phyloP scores from a whole-genome alignment of 1,284 basidiomycete genomes.

The Leucoagaricus sp. region DNA sequence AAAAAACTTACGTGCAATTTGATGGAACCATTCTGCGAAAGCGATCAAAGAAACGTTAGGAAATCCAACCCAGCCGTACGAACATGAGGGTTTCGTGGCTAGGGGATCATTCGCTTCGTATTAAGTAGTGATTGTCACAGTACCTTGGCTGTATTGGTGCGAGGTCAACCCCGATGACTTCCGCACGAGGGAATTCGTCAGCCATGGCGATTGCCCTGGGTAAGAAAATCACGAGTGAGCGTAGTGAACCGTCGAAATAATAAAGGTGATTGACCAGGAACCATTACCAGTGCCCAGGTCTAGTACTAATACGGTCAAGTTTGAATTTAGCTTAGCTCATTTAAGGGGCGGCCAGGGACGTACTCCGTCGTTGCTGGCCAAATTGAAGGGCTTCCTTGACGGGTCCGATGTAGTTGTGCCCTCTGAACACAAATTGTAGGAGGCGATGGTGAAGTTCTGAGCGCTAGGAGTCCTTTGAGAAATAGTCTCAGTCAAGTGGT shows the following conservation, averaged over 20 bases:
- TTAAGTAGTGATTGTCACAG: constrained; percentile 20
- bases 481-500: constrained; percentile 16
- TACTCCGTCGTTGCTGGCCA: constrained; percentile 44
- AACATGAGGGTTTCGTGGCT: constrained; percentile 13
- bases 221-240: constrained; percentile 9
- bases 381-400: constrained; percentile 54
- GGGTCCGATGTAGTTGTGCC: constrained; percentile 65
- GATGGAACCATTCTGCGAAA: constrained; percentile 55
- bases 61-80: constrained; percentile 3
- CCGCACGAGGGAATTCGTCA: constrained; percentile 64
- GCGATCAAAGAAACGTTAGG: constrained; percentile 15
- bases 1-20: constrained; percentile 61
- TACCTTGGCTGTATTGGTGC: constrained; percentile 71
- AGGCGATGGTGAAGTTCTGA: constrained; percentile 61
- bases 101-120: constrained; percentile 21
- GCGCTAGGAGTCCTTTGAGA: constrained; percentile 41
- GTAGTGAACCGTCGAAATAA: constrained; percentile 3
- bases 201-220: constrained; percentile 66
- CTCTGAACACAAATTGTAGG: constrained; percentile 62
- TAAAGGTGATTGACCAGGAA: constrained; percentile 43
- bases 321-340: not conserved
- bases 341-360: constrained; percentile 12
- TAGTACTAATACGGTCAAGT: constrained; percentile 40
- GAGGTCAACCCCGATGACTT: constrained; percentile 68
- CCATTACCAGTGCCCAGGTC: constrained; percentile 71